These are phyloP conservation scores for Nitzschia sp. DNA, from an alignment of 108 stramenopile genomes.

Conservation along the genomic window DNA sequence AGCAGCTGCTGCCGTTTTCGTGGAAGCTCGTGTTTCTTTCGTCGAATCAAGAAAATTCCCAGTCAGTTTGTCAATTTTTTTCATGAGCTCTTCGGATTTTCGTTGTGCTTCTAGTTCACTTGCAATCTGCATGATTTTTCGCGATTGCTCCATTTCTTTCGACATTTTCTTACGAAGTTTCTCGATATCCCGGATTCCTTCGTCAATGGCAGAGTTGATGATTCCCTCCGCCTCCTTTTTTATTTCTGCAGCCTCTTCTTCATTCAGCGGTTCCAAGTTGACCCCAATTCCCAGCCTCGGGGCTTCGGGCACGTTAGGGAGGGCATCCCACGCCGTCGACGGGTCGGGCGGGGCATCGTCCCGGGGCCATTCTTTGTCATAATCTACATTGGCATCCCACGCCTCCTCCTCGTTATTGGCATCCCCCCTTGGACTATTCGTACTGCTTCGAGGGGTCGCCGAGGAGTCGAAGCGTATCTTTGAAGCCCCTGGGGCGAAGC, in stretches of 20 bases:
- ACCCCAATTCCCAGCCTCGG: constrained; percentile 46
- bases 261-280: constrained; percentile 36
- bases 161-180: constrained; percentile 42
- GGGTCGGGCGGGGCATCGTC: constrained; percentile 15
- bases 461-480: too few relatives aligned
- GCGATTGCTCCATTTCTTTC: constrained; percentile 37
- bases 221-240: constrained; percentile 46
- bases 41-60: constrained; percentile 51
- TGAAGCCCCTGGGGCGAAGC: too few relatives aligned
- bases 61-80: constrained; percentile 67
- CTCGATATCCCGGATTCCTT: constrained; percentile 64
- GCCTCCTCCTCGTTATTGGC: constrained; percentile 11
- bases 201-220: constrained; percentile 52
- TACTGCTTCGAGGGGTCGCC: too few relatives aligned
- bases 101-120: constrained; percentile 35
- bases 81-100: constrained; percentile 51
- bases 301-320: constrained; percentile 13
- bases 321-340: constrained; percentile 20
- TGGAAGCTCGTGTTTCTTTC: constrained; percentile 27
- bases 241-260: constrained; percentile 57
- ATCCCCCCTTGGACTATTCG: too few relatives aligned
- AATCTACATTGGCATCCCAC: constrained; percentile 31
- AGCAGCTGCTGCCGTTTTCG: constrained; percentile 57
- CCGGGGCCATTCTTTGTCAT: constrained; percentile 27
- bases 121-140: constrained; percentile 40